Evolutionary conservation across 2,329 filamentous ascomycete genomes (phyloP), one percentile per base, ranked within the genome.

Genomic region (Pseudopithomyces maydicus): DNA sequence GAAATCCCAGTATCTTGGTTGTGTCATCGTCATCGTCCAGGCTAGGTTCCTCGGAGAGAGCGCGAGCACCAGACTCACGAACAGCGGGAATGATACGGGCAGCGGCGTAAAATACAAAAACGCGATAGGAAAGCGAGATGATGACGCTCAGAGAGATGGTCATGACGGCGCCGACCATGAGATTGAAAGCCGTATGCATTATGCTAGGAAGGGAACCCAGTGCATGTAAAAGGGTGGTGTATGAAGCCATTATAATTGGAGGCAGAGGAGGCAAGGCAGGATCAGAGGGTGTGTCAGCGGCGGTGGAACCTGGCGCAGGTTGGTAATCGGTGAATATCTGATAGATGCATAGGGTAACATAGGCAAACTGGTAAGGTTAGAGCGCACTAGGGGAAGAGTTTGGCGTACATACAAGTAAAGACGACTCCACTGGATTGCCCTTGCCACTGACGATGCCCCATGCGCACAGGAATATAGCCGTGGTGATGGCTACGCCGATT

Each of bases 261-360:
- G 95, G 95, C 42, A 99, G 83, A n/a, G 95, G 95, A 38, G 95
- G 95, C 59, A 98, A 95, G 23, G 96, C 93, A n/a, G 90, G 88
- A 58, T 96, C 90, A 14, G 85, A 72, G 14, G 83, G 78, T 15
- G 79, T 78, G 45, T 83, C 83, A 3, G 82, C 77, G 15, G 76
- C 74, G 32, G 83, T 80, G 26, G 84, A 72, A 36, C 67, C 81
- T 14, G 77, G 87, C 4, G 90, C 93, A 2, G 95, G 92, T 65
- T 94, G 87, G 78, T 98, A 98, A 78, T 99, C 95, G 69, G 95
- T 99, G 77, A 98, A 98, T 76, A 98, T 98, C 77, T 99, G 95
- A 79, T 98, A 99, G 72, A 98, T 90, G 80, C 94, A 98, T 61
- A 99, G 88, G n/a, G 97, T 95, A 59, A 97, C 87, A 77, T 99